Evolutionary conservation across 495 filamentous ascomycete genomes (phyloP).

Genomic region (Aspergillus nanangensis): DNA sequence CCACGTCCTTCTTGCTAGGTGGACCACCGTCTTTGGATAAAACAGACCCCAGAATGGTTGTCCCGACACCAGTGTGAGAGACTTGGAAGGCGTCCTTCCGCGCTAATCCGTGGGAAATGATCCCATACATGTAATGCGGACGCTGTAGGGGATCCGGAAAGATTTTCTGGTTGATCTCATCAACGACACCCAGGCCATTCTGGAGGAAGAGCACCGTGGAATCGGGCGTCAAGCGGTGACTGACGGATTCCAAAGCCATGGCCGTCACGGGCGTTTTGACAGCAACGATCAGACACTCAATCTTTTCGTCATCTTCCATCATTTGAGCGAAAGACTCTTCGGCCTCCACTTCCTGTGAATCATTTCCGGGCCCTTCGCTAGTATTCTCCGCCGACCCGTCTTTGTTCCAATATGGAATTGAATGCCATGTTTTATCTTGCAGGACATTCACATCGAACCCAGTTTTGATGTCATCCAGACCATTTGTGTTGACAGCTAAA

Average conservation of each 20-base stretch:
- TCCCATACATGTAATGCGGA: conserved; percentile 72
- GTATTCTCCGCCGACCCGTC: conserved; percentile 14
- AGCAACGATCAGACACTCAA: conserved; percentile 75
- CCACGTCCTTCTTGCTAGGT: conserved; percentile 14
- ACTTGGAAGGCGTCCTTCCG: conserved; percentile 53
- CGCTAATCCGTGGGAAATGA: conserved; percentile 63
- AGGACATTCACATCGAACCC: conserved; percentile 41
- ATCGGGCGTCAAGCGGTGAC: conserved; percentile 59
- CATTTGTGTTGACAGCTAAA: conserved; percentile 29
- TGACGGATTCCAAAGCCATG: conserved; percentile 51
- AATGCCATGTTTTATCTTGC: conserved; percentile 25
- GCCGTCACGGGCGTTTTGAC: conserved; percentile 55
- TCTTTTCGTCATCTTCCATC: conserved; percentile 38
- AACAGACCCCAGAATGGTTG: conserved; percentile 54
- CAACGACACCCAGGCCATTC: conserved; percentile 76
- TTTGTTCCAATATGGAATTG: conserved; percentile 23
- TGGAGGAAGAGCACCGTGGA: conserved; percentile 80
- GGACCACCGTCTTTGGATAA: conserved; percentile 21
- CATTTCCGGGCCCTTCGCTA: conserved; percentile 3
- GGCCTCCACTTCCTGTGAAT: conserved; percentile 4
- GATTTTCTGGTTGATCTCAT: conserved; percentile 61
- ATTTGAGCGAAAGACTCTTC: conserved; percentile 11
- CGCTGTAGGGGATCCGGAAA: conserved; percentile 61
- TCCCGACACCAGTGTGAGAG: conserved; percentile 59
- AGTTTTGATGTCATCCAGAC: conserved; percentile 35